Conservation (phyloP, 78 protist species). For the Cavenderia fasciculata region DNA sequence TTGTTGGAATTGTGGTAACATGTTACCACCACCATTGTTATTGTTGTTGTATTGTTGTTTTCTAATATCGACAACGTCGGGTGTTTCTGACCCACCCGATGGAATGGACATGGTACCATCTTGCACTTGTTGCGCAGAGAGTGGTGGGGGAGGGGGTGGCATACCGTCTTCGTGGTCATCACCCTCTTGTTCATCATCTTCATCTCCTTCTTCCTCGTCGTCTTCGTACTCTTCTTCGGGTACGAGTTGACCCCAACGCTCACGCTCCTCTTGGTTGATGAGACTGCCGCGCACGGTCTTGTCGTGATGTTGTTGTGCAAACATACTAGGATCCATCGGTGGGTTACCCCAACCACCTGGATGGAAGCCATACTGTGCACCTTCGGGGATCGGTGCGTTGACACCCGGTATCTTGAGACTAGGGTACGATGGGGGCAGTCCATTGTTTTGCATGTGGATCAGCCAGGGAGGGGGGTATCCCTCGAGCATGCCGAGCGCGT, state of each 20-base stretch:
- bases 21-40: background rate
- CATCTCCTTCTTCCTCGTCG: constrained; percentile 83
- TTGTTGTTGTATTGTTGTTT: background rate
- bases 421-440: constrained; percentile 99
- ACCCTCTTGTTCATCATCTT: constrained; percentile 76
- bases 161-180: constrained; percentile 17
- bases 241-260: constrained; percentile 81
- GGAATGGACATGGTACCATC: constrained; percentile 52
- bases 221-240: constrained; percentile 81
- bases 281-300: background rate
- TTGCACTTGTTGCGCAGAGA: background rate
- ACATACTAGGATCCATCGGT: constrained; percentile 84
- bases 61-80: constrained; percentile 67
- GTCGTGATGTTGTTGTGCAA: background rate
- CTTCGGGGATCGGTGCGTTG: constrained; percentile 98
- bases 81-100: constrained; percentile 83
- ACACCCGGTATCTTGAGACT: constrained; percentile 96
- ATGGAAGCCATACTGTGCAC: constrained; percentile 89
- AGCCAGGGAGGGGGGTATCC: constrained; percentile 99
- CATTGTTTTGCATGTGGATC: constrained; percentile 95
- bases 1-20: too few species aligned
- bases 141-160: background rate
- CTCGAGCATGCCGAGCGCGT: constrained; percentile 94
- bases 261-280: constrained; percentile 17
- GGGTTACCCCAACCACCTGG: constrained; percentile 98